Base-by-base conservation (phyloP, 306 rosid species). In the Urtica urens region DNA sequence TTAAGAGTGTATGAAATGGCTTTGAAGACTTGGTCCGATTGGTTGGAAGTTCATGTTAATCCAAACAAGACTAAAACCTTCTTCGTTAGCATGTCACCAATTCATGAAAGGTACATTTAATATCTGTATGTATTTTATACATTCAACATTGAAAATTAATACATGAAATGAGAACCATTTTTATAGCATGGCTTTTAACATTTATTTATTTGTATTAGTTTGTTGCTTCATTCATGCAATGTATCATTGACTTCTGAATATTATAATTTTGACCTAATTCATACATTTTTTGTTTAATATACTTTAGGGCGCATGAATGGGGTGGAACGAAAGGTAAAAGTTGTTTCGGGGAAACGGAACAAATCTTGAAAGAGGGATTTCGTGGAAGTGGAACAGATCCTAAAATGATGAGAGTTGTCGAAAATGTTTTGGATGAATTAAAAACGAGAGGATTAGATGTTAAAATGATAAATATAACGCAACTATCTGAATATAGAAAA, bases 81-180 rank as follows among this genome's bases (percentile, higher is more conserved):
- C 47, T 85, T 90, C 18, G 82, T 90, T 52, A 79, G 83, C 74
- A 73, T 90, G 93, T 90, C 99, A n/a, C 99, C 95, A 0, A 90
- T 87, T 55, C 99, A 90, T 41, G 75, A 77, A 45, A 90, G 78
- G 99, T 84, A 80, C 19, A n/a, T n/a, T n/a, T n/a, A n/a, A n/a
- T n/a, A n/a, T n/a, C n/a, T n/a, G 5, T 34, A 20, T 10, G 12
- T 13, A 13, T 12, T 2, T n/a, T n/a, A n/a, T n/a, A n/a, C n/a
- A n/a, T n/a, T n/a, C n/a, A n/a, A n/a, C n/a, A n/a, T n/a, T n/a
- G n/a, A n/a, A n/a, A n/a, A n/a, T n/a, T n/a, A n/a, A n/a, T n/a
- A n/a, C n/a, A n/a, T n/a, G n/a, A n/a, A n/a, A n/a, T n/a, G n/a
- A n/a, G n/a, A n/a, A n/a, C n/a, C n/a, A n/a, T n/a, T n/a, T n/a